A percentile compares a stretch with the other conserved stretches of the same genome.
Evolutionary conservation across 257 asterid species (phyloP).

Genomic region (Avicennia marina): DNA sequence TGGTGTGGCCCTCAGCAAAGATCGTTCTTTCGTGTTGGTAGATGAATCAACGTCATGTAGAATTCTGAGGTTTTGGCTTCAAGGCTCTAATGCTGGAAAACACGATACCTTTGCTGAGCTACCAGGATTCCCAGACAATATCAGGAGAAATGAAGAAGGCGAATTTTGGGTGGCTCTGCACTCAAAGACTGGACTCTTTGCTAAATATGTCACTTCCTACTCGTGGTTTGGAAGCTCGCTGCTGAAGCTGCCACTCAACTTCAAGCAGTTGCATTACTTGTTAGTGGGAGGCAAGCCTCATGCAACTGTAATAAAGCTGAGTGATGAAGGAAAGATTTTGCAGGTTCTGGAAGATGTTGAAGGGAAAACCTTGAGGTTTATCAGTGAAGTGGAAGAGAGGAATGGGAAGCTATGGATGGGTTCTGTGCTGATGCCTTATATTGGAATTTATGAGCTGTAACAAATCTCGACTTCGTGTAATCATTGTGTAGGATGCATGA

Average conservation of each 20-base stretch:
- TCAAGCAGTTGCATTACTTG: conserved; percentile 51
- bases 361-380: conserved; percentile 49
- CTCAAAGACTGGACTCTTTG: conserved; percentile 31
- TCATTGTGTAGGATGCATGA: too few relatives aligned
- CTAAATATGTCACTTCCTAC: conserved; percentile 29
- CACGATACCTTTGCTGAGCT: conserved; percentile 39
- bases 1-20: conserved; percentile 70
- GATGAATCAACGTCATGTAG: conserved; percentile 38
- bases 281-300: conserved; percentile 61
- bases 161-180: conserved; percentile 77
- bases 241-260: conserved; percentile 45
- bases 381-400: conserved; percentile 73
- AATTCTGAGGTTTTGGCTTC: conserved; percentile 47
- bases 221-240: conserved; percentile 38
- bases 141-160: conserved; percentile 52
- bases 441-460: conserved; percentile 36
- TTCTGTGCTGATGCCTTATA: conserved; percentile 58
- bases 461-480: not conserved
- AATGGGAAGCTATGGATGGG: conserved; percentile 65
- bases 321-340: conserved; percentile 47
- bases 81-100: conserved; percentile 50
- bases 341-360: conserved; percentile 54
- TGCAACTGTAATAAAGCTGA: conserved; percentile 54
- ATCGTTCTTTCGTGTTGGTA: conserved; percentile 38
- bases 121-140: conserved; percentile 69